Conservation (phyloP, 495 filamentous ascomycete genomes). For the Evernia prunastri region DNA sequence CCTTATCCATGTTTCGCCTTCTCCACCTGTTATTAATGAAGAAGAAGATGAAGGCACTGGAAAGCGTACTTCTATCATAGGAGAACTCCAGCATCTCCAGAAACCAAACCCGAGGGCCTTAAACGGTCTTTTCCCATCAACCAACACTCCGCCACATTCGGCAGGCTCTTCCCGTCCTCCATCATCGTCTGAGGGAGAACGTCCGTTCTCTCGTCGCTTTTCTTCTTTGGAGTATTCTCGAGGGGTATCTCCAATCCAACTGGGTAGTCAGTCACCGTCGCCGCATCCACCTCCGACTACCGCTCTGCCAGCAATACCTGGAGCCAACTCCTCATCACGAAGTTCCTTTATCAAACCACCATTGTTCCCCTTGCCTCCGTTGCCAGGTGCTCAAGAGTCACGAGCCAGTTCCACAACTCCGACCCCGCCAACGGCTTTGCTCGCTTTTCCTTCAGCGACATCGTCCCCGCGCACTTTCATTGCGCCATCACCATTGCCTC, state of each 20-base stretch:
- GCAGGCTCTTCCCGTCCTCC: constrained; percentile 13
- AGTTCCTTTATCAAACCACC: constrained; percentile 15
- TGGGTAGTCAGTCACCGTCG: constrained; percentile 14
- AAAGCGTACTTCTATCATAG: not conserved
- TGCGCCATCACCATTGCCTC: not conserved
- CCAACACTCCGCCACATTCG: constrained; percentile 12
- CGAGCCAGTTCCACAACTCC: constrained; percentile 5
- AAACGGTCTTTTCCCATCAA: not conserved
- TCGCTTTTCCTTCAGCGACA: not conserved
- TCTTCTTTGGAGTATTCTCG: constrained; percentile 27
- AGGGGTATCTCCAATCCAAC: constrained; percentile 22
- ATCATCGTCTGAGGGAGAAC: constrained; percentile 9
- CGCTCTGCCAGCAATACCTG: constrained; percentile 23
- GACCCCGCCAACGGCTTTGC: not conserved
- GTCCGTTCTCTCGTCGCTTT: constrained; percentile 21
- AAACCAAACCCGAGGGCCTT: not conserved
- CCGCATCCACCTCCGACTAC: constrained; percentile 25
- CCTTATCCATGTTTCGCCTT: constrained; percentile 12
- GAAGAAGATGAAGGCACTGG: not conserved
- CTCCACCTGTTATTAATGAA: constrained; percentile 12
- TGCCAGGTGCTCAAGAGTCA: not conserved
- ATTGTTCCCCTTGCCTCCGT: not conserved
- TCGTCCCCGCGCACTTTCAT: not conserved
- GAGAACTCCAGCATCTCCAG: not conserved
- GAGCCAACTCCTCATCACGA: constrained; percentile 4